Percentiles rank a stretch among this genome's conserved stretches.
Evolutionary conservation across 2,329 filamentous ascomycete genomes (phyloP).

Genomic region (Teratosphaeria destructans): DNA sequence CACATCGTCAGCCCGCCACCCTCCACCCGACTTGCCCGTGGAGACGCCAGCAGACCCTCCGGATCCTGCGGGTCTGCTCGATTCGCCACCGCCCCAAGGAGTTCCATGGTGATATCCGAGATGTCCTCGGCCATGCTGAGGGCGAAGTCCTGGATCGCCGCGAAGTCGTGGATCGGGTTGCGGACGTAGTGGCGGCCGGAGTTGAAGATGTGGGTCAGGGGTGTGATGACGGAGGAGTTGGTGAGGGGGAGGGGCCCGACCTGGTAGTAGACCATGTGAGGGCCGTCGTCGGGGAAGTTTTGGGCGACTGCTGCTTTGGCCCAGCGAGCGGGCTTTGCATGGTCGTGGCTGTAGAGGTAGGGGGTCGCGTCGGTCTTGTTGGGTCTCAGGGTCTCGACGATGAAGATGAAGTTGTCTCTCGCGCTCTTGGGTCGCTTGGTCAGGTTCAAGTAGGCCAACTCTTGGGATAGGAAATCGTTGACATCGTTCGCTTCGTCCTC

Average conservation of each 20-base stretch:
- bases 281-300: constrained; percentile 26
- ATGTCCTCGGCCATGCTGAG: constrained; percentile 24
- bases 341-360: constrained; percentile 31
- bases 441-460: constrained; percentile 19
- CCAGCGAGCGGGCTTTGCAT: constrained; percentile 29
- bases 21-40: constrained; percentile 34
- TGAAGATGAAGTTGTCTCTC: constrained; percentile 19
- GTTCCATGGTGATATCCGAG: constrained; percentile 35
- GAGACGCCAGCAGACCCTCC: constrained; percentile 23
- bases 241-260: constrained; percentile 42
- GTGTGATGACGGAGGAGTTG: constrained; percentile 28
- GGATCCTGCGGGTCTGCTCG: constrained; percentile 32
- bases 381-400: constrained; percentile 32
- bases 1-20: constrained; percentile 37
- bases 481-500: constrained; percentile 30
- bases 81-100: constrained; percentile 32
- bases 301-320: constrained; percentile 37
- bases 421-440: constrained; percentile 13
- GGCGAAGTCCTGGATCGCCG: constrained; percentile 13
- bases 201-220: constrained; percentile 35
- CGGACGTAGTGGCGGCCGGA: constrained; percentile 27
- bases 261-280: constrained; percentile 35
- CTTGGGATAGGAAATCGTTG: constrained; percentile 30
- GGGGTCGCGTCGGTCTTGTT: constrained; percentile 41
- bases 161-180: constrained; percentile 19